phyloP scores from a whole-genome alignment of 352 stramenopile genomes.

The Globisporangium nodosum region DNA sequence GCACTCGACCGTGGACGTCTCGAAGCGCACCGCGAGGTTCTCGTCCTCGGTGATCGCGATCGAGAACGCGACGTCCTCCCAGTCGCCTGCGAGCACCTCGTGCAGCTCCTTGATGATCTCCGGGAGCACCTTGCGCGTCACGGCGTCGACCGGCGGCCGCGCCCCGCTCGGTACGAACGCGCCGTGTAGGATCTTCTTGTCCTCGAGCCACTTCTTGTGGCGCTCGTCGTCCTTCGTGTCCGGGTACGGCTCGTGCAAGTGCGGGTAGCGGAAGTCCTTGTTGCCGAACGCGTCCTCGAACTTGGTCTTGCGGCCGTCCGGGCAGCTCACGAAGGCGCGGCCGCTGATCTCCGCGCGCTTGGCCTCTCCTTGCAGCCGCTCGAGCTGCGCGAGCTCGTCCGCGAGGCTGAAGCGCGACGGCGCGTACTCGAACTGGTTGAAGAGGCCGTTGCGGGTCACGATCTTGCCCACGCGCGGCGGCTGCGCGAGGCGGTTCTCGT shows the following conservation, averaged over 20 bases:
- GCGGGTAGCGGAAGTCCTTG: constrained; percentile 48
- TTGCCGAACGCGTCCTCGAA: constrained; percentile 71
- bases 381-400: constrained; percentile 61
- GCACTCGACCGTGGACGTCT: constrained; percentile 35
- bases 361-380: constrained; percentile 54
- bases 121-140: constrained; percentile 61
- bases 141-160: constrained; percentile 42
- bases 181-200: constrained; percentile 70
- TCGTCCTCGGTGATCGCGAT: constrained; percentile 55
- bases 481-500: constrained; percentile 58
- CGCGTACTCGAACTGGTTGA: constrained; percentile 76
- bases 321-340: constrained; percentile 57
- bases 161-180: constrained; percentile 60
- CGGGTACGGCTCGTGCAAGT: constrained; percentile 64
- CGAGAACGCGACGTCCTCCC: constrained; percentile 48
- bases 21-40: constrained; percentile 57
- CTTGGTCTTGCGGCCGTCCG: constrained; percentile 46
- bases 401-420: constrained; percentile 59
- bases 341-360: constrained; percentile 72
- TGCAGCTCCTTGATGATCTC: constrained; percentile 73
- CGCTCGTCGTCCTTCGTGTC: constrained; percentile 48
- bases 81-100: constrained; percentile 51
- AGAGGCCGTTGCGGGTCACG: constrained; percentile 61
- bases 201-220: constrained; percentile 51
- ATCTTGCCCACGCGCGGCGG: constrained; percentile 32